Percentiles rank a stretch among this genome's conserved stretches.
These are phyloP conservation scores for Microthlaspi erraticum DNA, from an alignment of 345 rosid species.

Conservation along the genomic window DNA sequence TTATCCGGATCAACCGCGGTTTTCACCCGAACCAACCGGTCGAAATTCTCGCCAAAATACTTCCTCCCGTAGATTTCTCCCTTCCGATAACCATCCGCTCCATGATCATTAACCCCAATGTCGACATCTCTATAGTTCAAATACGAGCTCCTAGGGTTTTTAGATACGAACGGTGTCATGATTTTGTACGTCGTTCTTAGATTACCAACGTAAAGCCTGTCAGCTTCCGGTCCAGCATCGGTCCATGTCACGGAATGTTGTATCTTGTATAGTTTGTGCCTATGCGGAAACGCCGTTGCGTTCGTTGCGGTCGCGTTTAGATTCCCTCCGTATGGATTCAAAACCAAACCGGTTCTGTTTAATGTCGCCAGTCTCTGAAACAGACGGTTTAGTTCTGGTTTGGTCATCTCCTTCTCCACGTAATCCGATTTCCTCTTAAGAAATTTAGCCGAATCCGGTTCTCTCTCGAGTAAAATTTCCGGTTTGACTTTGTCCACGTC, in stretches of 20 bases:
- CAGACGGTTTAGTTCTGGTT: conserved; percentile 41
- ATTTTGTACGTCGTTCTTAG: conserved; percentile 46
- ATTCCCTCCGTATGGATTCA: conserved; percentile 67
- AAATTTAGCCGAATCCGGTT: conserved; percentile 28
- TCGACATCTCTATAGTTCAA: conserved; percentile 72
- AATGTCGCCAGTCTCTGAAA: conserved; percentile 39
- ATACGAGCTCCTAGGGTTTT: conserved; percentile 65
- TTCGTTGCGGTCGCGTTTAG: conserved; percentile 49
- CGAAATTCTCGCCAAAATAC: conserved; percentile 52
- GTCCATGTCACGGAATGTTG: conserved; percentile 52
- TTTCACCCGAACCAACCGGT: conserved; percentile 51
- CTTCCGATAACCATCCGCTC: conserved; percentile 47
- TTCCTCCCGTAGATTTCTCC: conserved; percentile 57
- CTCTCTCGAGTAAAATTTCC: conserved; percentile 45
- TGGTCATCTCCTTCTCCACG: conserved; percentile 50
- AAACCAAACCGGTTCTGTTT: conserved; percentile 42
- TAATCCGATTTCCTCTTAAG: conserved; percentile 65
- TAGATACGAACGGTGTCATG: conserved; percentile 64
- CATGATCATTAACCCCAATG: conserved; percentile 49
- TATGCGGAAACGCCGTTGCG: conserved; percentile 60
- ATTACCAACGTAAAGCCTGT: conserved; percentile 32
- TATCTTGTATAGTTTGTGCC: conserved; percentile 54
- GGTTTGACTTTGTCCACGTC: conserved; percentile 28
- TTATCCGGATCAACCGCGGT: conserved; percentile 51
- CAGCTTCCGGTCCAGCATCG: conserved; percentile 43